phyloP scores from a whole-genome alignment of 441 rosid genomes.

The Codiaeum variegatum region DNA sequence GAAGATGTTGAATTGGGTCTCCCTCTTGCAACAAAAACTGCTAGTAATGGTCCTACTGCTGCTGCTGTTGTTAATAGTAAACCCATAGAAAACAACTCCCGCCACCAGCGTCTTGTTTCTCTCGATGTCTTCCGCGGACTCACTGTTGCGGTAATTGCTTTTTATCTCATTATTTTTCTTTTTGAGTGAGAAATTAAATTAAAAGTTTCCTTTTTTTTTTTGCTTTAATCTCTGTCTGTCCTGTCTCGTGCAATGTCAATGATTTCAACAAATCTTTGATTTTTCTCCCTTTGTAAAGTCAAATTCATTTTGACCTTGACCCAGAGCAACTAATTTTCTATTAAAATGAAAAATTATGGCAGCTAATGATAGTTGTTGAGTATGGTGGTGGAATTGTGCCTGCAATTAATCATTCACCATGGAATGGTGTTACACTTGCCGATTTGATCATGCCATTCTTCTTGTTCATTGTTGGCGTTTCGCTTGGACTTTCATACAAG shows the following conservation, averaged over 20 bases:
- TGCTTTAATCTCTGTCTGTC: background rate
- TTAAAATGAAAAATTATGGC: conserved; percentile 12
- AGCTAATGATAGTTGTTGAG: conserved; percentile 88
- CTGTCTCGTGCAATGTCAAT: background rate
- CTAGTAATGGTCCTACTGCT: background rate
- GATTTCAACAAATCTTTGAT: background rate
- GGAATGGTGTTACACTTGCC: conserved; percentile 86
- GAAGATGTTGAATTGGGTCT: conserved; percentile 38
- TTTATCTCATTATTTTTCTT: background rate
- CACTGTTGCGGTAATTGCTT: conserved; percentile 57
- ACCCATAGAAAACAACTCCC: conserved; percentile 13
- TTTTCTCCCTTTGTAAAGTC: no score
- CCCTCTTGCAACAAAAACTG: background rate
- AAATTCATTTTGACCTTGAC: no score
- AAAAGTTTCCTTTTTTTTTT: background rate
- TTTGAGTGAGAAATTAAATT: background rate
- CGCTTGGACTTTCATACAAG: conserved; percentile 74
- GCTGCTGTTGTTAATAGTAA: no score
- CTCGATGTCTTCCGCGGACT: conserved; percentile 87
- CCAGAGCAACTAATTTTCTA: no score
- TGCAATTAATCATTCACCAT: conserved; percentile 80
- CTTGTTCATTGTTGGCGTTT: conserved; percentile 82
- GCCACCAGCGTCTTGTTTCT: conserved; percentile 49
- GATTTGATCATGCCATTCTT: conserved; percentile 94
- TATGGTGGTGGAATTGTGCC: conserved; percentile 70